These are phyloP conservation scores for Melaleuca alternifolia DNA, from an alignment of 345 rosid genomes.

Conservation along the genomic window DNA sequence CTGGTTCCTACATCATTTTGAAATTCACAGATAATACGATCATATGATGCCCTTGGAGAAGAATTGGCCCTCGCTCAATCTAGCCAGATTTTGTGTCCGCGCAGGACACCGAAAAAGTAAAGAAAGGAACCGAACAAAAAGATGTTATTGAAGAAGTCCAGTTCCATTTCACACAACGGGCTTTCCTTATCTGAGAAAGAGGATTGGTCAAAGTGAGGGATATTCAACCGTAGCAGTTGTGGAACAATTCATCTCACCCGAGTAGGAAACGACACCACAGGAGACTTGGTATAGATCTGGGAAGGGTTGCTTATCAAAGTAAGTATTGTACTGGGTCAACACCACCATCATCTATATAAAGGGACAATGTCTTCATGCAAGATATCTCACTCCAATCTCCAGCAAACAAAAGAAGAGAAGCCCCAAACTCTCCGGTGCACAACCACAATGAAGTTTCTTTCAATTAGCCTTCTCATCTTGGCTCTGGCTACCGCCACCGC, in stretches of 20 bases:
- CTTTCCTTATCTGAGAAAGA: not conserved
- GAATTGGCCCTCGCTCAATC: not conserved
- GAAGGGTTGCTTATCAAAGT: not conserved
- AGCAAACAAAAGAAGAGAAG: not conserved
- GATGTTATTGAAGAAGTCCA: not conserved
- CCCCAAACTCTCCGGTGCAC: not conserved
- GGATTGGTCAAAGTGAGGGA: not conserved
- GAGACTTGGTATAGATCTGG: not conserved
- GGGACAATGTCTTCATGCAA: not conserved
- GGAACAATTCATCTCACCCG: not conserved
- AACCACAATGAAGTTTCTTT: not conserved
- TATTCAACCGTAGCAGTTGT: not conserved
- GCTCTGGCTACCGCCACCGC: not conserved
- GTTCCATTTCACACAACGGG: not conserved
- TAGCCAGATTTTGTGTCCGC: not conserved
- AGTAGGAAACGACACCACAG: not conserved
- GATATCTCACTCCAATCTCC: not conserved
- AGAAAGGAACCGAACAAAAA: too few species aligned
- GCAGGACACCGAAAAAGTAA: not conserved
- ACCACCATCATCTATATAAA: not conserved
- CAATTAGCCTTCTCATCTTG: not conserved
- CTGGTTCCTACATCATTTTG: not conserved
- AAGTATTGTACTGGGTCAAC: not conserved
- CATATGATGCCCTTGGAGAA: not conserved
- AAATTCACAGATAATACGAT: not conserved